These are phyloP conservation scores for Strobilomyces echinocephalus DNA, from an alignment of 768 basidiomycete species.

Conservation along the genomic window DNA sequence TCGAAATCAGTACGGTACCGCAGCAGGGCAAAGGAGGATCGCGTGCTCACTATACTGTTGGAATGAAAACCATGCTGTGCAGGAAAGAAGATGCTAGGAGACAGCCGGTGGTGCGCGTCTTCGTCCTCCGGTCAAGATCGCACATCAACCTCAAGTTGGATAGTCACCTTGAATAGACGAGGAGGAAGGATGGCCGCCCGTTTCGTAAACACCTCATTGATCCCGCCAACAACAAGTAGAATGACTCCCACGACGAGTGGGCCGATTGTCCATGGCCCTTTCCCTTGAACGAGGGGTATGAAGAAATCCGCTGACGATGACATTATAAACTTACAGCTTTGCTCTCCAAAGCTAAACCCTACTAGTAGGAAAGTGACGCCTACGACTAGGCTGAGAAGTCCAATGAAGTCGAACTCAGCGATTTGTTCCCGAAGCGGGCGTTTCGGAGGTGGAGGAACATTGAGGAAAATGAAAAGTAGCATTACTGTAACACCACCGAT, in stretches of 20 bases:
- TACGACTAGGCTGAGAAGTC: slow-evolving; percentile 53
- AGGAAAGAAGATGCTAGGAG: slow-evolving; percentile 56
- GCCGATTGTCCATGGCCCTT: slow-evolving; percentile 49
- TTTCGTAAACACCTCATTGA: slow-evolving; percentile 59
- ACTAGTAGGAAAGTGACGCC: slow-evolving; percentile 66
- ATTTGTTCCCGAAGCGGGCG: slow-evolving; percentile 54
- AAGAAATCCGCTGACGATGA: slow-evolving; percentile 22
- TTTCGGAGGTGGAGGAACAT: slow-evolving; percentile 65
- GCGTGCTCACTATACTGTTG: slow-evolving; percentile 29
- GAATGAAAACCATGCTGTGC: slow-evolving; percentile 59
- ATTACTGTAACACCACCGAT: slow-evolving; percentile 60
- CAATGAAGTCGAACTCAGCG: slow-evolving; percentile 51
- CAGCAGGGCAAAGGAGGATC: not conserved
- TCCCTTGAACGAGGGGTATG: slow-evolving; percentile 44
- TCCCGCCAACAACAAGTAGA: slow-evolving; percentile 43
- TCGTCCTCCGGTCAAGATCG: not conserved
- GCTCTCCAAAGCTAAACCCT: slow-evolving; percentile 67
- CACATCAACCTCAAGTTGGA: not conserved
- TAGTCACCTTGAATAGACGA: slow-evolving; percentile 59
- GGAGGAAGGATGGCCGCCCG: slow-evolving; percentile 71
- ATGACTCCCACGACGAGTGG: slow-evolving; percentile 51
- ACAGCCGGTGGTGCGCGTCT: slow-evolving; percentile 67
- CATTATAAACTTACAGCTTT: slow-evolving; percentile 53
- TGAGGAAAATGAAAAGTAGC: slow-evolving; percentile 68
- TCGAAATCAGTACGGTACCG: slow-evolving; percentile 21